These are phyloP conservation scores for Alternaria sp. DNA, from an alignment of 2,329 filamentous ascomycete species.

Conservation along the genomic window DNA sequence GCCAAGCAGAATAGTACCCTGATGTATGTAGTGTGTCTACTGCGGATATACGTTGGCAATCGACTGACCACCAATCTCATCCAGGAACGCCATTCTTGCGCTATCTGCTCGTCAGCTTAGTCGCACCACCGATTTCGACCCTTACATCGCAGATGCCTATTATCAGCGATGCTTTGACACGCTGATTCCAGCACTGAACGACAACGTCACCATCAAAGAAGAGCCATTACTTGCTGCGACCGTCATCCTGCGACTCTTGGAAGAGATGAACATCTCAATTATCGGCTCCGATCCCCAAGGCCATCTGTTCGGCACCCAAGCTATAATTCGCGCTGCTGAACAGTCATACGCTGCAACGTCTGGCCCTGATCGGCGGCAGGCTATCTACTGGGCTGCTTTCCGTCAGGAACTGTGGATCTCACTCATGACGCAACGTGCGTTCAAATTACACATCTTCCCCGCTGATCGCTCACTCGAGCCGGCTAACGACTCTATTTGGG, in stretches of 20 bases:
- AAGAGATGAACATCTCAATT: constrained; percentile 52
- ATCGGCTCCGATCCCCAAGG: constrained; percentile 46
- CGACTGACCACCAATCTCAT: not conserved
- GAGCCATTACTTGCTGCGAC: constrained; percentile 51
- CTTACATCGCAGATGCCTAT: constrained; percentile 51
- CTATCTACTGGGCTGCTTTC: constrained; percentile 48
- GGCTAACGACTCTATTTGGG: constrained; percentile 51
- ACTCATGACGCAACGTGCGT: constrained; percentile 45
- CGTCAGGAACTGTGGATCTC: constrained; percentile 49
- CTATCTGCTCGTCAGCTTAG: constrained; percentile 52
- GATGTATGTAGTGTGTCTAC: constrained; percentile 23
- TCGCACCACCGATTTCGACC: constrained; percentile 48
- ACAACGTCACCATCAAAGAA: constrained; percentile 49
- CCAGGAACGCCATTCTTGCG: constrained; percentile 49
- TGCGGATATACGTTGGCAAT: no score
- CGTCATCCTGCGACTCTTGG: constrained; percentile 49
- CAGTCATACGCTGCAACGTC: constrained; percentile 40
- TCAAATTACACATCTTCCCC: constrained; percentile 46
- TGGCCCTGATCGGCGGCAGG: constrained; percentile 43
- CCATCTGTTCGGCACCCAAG: constrained; percentile 48
- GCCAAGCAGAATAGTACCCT: constrained; percentile 48
- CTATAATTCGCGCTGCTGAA: constrained; percentile 44
- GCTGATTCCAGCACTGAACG: constrained; percentile 49
- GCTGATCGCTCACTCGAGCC: constrained; percentile 49
- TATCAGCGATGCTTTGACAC: constrained; percentile 51